phyloP scores from a whole-genome alignment of 176 grass and related monocot genomes.

The Lolium perenne region DNA sequence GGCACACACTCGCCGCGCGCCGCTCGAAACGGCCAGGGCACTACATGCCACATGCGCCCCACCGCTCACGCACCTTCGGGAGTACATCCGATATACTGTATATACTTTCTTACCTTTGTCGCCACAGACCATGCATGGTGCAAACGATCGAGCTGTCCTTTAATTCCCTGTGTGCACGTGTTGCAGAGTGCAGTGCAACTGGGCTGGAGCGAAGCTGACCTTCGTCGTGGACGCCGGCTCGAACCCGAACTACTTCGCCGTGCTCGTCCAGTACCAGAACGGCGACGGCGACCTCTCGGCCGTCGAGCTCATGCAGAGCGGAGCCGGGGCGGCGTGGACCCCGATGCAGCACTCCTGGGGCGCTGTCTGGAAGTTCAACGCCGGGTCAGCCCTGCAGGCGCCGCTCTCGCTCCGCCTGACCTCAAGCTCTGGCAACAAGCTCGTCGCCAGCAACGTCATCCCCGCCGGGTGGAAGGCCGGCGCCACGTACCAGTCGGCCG shows the following conservation, averaged over 20 bases:
- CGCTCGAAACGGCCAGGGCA: background rate
- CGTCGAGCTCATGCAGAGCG: constrained; percentile 54
- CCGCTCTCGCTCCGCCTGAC: constrained; percentile 57
- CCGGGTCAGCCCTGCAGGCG: constrained; percentile 33
- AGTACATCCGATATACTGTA: background rate
- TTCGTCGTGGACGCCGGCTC: constrained; percentile 68
- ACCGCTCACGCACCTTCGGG: background rate
- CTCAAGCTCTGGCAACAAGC: constrained; percentile 43
- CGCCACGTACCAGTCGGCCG: constrained; percentile 28
- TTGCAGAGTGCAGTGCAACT: constrained; percentile 62
- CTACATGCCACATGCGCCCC: background rate
- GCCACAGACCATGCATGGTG: background rate
- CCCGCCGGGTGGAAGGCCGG: constrained; percentile 45
- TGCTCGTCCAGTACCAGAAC: constrained; percentile 57
- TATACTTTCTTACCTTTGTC: background rate
- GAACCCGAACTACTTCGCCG: constrained; percentile 71
- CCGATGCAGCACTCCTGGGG: constrained; percentile 63
- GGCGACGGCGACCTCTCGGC: constrained; percentile 62
- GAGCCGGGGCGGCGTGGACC: background rate
- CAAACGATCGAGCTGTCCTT: background rate
- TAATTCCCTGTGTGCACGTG: background rate
- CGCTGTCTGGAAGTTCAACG: constrained; percentile 48
- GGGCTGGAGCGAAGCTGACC: constrained; percentile 51
- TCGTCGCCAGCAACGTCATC: constrained; percentile 50
- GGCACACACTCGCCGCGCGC: background rate